These are phyloP conservation scores for Trifolium pratense DNA, from an alignment of 306 rosid genomes.

Conservation along the genomic window DNA sequence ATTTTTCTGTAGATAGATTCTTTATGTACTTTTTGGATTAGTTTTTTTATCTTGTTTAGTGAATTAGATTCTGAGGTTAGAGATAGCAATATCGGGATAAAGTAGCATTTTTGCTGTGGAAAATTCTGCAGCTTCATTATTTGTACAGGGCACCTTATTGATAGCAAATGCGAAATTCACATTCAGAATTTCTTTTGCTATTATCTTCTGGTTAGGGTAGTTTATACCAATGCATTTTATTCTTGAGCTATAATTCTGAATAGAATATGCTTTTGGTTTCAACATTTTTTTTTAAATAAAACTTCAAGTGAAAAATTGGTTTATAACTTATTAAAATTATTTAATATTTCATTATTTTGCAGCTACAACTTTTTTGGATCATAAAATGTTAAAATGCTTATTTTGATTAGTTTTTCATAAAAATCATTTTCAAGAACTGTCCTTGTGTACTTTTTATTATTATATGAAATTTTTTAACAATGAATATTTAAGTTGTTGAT, in stretches of 20 bases:
- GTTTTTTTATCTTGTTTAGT: constrained; percentile 33
- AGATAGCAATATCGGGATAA: constrained; percentile 48
- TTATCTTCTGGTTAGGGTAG: constrained; percentile 12
- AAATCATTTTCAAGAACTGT: no score
- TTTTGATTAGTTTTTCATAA: no score
- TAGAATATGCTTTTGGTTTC: neutral
- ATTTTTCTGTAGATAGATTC: constrained; percentile 61
- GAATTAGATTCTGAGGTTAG: constrained; percentile 43
- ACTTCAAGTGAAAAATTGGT: no score
- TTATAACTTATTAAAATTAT: no score
- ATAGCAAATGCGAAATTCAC: constrained; percentile 46
- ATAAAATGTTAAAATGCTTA: no score
- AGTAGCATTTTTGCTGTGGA: constrained; percentile 56
- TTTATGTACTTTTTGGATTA: constrained; percentile 35
- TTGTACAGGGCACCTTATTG: constrained; percentile 68
- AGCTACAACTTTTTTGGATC: no score
- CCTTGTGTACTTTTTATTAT: no score
- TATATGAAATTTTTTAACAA: no score
- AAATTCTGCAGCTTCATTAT: constrained; percentile 59
- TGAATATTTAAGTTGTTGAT: no score
- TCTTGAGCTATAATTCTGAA: constrained; percentile 1
- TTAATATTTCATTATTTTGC: no score
- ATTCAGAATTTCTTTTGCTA: constrained; percentile 28
- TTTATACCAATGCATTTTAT: constrained; percentile 4
- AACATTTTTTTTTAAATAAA: neutral